A percentile compares a stretch with the other conserved stretches of the same genome.
Conservation (phyloP, 345 rosid genomes). For the Gossypium arboreum region DNA sequence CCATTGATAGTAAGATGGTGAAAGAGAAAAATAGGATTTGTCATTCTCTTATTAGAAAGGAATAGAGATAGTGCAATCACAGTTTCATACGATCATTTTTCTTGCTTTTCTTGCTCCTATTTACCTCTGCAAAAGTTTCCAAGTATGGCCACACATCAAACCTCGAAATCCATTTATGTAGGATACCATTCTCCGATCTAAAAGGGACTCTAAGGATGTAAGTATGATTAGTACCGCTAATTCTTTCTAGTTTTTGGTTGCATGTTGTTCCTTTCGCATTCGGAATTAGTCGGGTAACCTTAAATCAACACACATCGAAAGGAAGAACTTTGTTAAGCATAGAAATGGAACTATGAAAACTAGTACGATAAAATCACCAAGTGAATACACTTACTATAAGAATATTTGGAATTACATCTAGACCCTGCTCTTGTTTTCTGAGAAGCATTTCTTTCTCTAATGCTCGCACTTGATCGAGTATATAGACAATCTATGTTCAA, state of each 20-base stretch:
- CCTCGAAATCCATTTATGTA: slow-evolving; percentile 54
- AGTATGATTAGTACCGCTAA: slow-evolving; percentile 46
- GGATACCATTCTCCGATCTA: slow-evolving; percentile 46
- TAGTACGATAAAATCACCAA: background rate
- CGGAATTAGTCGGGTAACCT: slow-evolving; percentile 48
- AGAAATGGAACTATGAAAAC: background rate
- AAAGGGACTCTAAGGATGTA: slow-evolving; percentile 47
- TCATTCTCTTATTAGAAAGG: no score
- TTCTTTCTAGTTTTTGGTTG: slow-evolving; percentile 50
- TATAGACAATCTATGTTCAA: slow-evolving; percentile 44
- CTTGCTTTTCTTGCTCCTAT: background rate
- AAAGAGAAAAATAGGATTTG: no score
- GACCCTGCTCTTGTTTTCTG: slow-evolving; percentile 46
- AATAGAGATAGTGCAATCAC: no score
- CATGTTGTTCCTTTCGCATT: slow-evolving; percentile 51
- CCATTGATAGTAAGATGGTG: no score
- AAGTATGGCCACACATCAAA: slow-evolving; percentile 54
- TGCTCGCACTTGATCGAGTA: slow-evolving; percentile 69
- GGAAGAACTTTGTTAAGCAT: background rate
- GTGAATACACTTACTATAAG: slow-evolving; percentile 32
- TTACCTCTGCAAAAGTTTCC: slow-evolving; percentile 53
- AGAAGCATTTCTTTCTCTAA: slow-evolving; percentile 59
- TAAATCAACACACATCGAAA: slow-evolving; percentile 3
- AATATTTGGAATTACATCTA: slow-evolving; percentile 46
- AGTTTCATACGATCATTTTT: no score